Conservation (phyloP, 495 filamentous ascomycete genomes). For the Penicillium macrosclerotiorum region DNA sequence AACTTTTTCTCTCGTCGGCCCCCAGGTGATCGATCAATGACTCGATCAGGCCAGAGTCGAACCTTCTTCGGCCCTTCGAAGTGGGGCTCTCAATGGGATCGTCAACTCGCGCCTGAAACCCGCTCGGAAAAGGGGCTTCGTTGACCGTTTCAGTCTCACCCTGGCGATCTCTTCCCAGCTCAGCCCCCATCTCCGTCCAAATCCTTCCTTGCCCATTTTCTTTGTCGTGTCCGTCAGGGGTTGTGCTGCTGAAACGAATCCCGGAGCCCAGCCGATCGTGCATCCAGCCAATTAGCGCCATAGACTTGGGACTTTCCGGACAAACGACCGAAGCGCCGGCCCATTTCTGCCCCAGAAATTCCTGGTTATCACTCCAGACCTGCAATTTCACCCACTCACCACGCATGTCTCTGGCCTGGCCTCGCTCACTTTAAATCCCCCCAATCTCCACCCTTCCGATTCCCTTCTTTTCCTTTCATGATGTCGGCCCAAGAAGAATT, state of each 20-base stretch:
- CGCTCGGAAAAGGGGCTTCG: slow-evolving; percentile 13
- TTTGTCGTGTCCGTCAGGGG: slow-evolving; percentile 3
- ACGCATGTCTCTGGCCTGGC: background rate
- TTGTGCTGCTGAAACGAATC: background rate
- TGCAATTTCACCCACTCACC: background rate
- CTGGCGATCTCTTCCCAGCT: slow-evolving; percentile 29
- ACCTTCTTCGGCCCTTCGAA: slow-evolving; percentile 29
- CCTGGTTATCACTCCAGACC: too few relatives aligned
- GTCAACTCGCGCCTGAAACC: slow-evolving; percentile 20
- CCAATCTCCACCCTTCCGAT: slow-evolving; percentile 5
- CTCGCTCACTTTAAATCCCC: slow-evolving; percentile 9
- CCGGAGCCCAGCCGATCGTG: background rate
- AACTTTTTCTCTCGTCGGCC: too few relatives aligned
- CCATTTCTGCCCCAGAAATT: slow-evolving; percentile 1
- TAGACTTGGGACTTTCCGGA: too few relatives aligned
- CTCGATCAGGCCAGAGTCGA: too few relatives aligned
- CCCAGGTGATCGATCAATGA: too few relatives aligned
- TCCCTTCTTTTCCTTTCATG: slow-evolving; percentile 28
- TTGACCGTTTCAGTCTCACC: slow-evolving; percentile 14
- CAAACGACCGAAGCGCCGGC: background rate
- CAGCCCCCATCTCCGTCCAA: slow-evolving; percentile 17
- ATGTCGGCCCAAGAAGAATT: slow-evolving; percentile 87
- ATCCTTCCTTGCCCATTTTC: background rate
- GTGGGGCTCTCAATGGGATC: slow-evolving; percentile 17
- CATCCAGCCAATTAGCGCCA: background rate